Percentiles rank a stretch among this genome's conserved stretches.
phyloP scores from a whole-genome alignment of 2,329 filamentous ascomycete species.

The Thermothelomyces thermophilus region DNA sequence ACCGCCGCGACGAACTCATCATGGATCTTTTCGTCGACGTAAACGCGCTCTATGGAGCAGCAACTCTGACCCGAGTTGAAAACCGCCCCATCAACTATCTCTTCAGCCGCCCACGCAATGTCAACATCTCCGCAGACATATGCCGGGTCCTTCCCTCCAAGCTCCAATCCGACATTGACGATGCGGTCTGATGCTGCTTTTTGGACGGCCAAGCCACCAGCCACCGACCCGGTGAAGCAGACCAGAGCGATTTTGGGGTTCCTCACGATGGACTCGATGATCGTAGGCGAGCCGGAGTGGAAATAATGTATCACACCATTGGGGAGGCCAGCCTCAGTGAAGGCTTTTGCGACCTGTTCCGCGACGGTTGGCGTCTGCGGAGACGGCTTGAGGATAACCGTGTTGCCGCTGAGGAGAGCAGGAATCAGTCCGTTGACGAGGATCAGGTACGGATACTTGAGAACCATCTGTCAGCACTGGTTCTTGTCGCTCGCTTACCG shows the following conservation, averaged over 20 bases:
- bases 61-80: constrained; percentile 99
- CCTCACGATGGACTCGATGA: constrained; percentile 72
- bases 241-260: constrained; percentile 72
- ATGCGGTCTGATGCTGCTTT: constrained; percentile 77
- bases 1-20: constrained; percentile 74
- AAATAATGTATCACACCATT: constrained; percentile 84
- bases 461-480: constrained; percentile 2
- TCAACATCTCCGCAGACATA: constrained; percentile 85
- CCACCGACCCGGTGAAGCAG: constrained; percentile 91
- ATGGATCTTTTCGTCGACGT: constrained; percentile 79
- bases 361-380: constrained; percentile 90
- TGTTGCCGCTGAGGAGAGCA: constrained; percentile 83
- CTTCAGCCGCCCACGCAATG: constrained; percentile 80
- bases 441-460: constrained; percentile 86
- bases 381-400: constrained; percentile 88
- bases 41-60: constrained; percentile 86
- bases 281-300: constrained; percentile 72
- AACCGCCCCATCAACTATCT: constrained; percentile 91
- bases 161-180: constrained; percentile 79
- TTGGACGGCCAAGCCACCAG: constrained; percentile 79
- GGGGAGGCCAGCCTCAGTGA: constrained; percentile 74
- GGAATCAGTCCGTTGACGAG: constrained; percentile 89
- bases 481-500: background rate
- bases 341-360: constrained; percentile 73
- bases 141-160: constrained; percentile 91